A percentile compares a stretch with the other conserved stretches of the same genome.
Conservation (phyloP, 345 rosid genomes). For the Diplotaxis tenuifolia region DNA sequence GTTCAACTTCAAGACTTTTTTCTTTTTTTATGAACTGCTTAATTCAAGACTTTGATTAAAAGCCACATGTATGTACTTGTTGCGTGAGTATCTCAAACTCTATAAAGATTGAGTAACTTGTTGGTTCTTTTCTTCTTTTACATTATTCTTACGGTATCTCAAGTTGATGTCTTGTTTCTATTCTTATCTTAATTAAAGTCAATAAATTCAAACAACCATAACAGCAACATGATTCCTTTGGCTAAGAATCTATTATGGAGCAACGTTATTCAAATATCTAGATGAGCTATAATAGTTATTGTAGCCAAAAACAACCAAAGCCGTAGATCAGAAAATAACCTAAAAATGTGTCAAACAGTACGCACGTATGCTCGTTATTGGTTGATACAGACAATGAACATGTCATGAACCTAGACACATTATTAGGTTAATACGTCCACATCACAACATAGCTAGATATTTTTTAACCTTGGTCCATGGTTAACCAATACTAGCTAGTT, state of each 20-base stretch:
- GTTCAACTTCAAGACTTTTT: too few relatives aligned
- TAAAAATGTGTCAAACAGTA: not conserved
- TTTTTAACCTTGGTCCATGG: not conserved
- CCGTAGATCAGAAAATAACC: not conserved
- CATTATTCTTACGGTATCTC: not conserved
- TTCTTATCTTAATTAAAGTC: not conserved
- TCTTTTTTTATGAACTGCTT: too few relatives aligned
- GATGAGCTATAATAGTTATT: not conserved
- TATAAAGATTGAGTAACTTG: conserved; percentile 2
- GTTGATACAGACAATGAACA: not conserved
- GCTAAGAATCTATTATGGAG: not conserved
- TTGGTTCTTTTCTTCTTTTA: not conserved
- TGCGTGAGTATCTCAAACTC: conserved; percentile 5
- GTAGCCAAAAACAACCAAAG: not conserved
- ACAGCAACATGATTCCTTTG: not conserved
- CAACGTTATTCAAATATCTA: not conserved
- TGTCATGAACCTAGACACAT: conserved; percentile 1
- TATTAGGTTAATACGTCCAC: not conserved
- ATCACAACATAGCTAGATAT: not conserved
- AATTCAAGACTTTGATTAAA: not conserved
- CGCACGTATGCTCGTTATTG: not conserved
- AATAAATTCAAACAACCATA: not conserved
- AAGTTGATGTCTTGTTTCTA: not conserved
- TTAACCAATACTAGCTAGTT: not conserved
- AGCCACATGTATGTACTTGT: not conserved